Evolutionary conservation across 805 yeast genomes (phyloP), one percentile per base, ranked within the genome.

Genomic region (Sungouiella thailandica): DNA sequence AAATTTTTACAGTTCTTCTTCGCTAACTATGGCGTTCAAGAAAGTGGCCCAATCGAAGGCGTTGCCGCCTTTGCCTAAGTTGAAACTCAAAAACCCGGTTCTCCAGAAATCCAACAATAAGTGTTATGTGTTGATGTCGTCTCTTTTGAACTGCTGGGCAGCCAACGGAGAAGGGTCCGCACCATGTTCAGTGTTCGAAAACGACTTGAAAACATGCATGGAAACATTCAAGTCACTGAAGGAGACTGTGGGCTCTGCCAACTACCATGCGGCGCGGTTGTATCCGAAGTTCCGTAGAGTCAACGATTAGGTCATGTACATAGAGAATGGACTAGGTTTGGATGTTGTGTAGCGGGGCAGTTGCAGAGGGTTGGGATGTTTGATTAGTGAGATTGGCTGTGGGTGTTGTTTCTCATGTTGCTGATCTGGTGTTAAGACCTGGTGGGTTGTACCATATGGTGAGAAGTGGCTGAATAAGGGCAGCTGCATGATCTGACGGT

Each of bases 91-190:
- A 55, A 78, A 76, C 47, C 78, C 87, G 11, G 65, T 74, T 4
- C 63, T 72, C 19, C 68, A 71, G 32, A 76, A 76, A 45, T 58
- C 70, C 37, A 74, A 84, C 29, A 79, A 81, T 47, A 78, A 85
- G 37, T 88, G 96, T 58, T 58, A 78, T 40, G 87, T 85, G 36
- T 63, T 83, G 43, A 84, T 89, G 89, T 80, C 93, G 1, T 80
- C 85, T 30, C 70, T 89, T 57, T 67, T 89, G 47, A 85, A 83
- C 69, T 89, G 97, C 65, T 89, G 97, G 97, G 94, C 96, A 2
- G 84, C 96, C 16, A 84, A 86, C 61, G 90, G 94, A 31, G 95
- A 87, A 58, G 89, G 93, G 40, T 66, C 81, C 15, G 63, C 70
- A 8, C 70, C 65, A 29, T 89, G 97, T 61, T 65, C 71, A 16